phyloP scores from a whole-genome alignment of 768 basidiomycete genomes.

The Xanthoconium purpureum region DNA sequence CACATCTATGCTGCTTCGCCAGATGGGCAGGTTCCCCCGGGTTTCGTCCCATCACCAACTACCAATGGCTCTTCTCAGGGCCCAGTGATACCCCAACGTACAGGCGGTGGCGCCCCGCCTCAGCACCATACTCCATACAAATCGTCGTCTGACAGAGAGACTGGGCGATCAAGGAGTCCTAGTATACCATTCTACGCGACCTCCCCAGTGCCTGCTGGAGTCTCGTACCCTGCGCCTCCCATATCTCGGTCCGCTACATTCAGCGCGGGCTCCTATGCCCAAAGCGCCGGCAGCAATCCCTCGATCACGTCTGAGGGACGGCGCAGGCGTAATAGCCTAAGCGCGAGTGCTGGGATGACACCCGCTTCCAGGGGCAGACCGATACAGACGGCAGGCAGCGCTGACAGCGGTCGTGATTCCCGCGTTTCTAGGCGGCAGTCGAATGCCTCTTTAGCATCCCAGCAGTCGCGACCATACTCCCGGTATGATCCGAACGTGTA shows the following conservation, averaged over 20 bases:
- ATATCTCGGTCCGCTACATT: constrained; percentile 24
- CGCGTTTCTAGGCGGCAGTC: constrained; percentile 20
- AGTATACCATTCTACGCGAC: constrained; percentile 22
- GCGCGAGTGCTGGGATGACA: constrained; percentile 27
- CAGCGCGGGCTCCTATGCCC: neutral
- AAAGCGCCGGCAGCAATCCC: constrained; percentile 10
- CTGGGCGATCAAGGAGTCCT: constrained; percentile 19
- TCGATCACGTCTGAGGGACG: constrained; percentile 26
- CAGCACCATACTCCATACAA: constrained; percentile 13
- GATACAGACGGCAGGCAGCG: constrained; percentile 9
- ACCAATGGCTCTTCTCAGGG: constrained; percentile 7
- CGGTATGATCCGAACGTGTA: constrained; percentile 25
- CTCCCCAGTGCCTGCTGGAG: constrained; percentile 24
- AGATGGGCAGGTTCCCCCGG: constrained; percentile 11
- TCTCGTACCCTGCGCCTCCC: constrained; percentile 29
- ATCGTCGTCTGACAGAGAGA: constrained; percentile 21
- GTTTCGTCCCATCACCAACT: constrained; percentile 10
- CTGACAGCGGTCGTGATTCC: constrained; percentile 10
- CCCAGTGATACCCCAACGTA: constrained; percentile 24
- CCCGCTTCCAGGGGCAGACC: constrained; percentile 15
- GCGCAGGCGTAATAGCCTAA: constrained; percentile 22
- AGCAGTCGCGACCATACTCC: constrained; percentile 14
- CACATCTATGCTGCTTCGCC: constrained; percentile 9
- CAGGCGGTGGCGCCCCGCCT: constrained; percentile 4
- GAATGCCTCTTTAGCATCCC: constrained; percentile 23